Percentiles rank a stretch among this genome's conserved stretches.
phyloP scores from a whole-genome alignment of 2,329 filamentous ascomycete genomes.

The Dactylellina leptospora region DNA sequence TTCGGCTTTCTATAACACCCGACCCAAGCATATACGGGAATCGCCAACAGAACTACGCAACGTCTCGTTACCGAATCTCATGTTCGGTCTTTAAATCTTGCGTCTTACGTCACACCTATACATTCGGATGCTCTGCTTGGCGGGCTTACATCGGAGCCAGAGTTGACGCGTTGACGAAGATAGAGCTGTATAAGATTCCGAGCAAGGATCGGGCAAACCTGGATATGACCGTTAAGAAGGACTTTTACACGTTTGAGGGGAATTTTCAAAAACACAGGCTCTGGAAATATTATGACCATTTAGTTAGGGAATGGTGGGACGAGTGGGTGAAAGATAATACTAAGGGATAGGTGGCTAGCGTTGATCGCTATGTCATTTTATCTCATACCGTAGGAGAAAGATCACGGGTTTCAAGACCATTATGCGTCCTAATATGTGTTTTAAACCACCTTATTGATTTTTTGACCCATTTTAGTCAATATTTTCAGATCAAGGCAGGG shows the following conservation, averaged over 20 bases:
- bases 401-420: no score
- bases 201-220: conserved; percentile 16
- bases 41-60: conserved; percentile 38
- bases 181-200: conserved; percentile 39
- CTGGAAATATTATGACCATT: conserved; percentile 36
- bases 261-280: conserved; percentile 20
- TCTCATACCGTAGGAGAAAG: no score
- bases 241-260: conserved; percentile 42
- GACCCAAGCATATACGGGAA: conserved; percentile 12
- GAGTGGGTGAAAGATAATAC: conserved; percentile 34
- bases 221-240: conserved; percentile 39
- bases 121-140: conserved; percentile 46
- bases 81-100: conserved; percentile 39
- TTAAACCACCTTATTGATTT: no score
- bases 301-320: conserved; percentile 40
- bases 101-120: conserved; percentile 33
- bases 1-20: conserved; percentile 42
- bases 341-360: no score
- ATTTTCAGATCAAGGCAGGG: no score
- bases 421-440: no score
- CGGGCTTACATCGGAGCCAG: conserved; percentile 34
- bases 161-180: conserved; percentile 36
- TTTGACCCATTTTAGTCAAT: no score
- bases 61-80: conserved; percentile 37
- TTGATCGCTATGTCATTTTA: no score